Conservation (phyloP, 2,329 filamentous ascomycete genomes). For the Colletotrichum eremochloae region DNA sequence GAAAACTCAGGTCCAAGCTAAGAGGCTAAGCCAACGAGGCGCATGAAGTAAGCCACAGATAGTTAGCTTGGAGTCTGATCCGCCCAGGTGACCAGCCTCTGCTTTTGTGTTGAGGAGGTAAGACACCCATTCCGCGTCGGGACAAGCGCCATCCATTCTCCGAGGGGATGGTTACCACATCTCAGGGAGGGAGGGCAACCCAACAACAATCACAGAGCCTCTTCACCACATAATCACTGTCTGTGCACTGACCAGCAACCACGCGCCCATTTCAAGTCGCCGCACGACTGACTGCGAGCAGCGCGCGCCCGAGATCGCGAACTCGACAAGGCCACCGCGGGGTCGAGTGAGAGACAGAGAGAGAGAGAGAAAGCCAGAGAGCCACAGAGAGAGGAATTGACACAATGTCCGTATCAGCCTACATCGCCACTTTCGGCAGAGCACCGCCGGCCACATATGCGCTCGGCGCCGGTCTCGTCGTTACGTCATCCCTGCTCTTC, state of each 20-base stretch:
- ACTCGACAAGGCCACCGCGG: background rate
- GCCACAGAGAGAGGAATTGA: too few species aligned
- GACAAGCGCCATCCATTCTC: background rate
- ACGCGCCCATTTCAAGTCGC: background rate
- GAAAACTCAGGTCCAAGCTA: background rate
- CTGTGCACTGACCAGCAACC: conserved; percentile 22
- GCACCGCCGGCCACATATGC: conserved; percentile 8
- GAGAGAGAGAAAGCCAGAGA: background rate
- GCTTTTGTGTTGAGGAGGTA: conserved; percentile 1
- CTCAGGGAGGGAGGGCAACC: background rate
- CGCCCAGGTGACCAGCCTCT: background rate
- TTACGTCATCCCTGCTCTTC: conserved; percentile 18
- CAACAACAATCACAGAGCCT: conserved; percentile 18
- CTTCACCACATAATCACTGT: conserved; percentile 12
- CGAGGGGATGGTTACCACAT: background rate
- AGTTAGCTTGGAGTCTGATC: conserved; percentile 5
- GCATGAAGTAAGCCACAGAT: background rate
- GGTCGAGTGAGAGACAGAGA: background rate
- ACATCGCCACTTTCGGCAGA: conserved; percentile 14
- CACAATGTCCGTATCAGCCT: conserved; percentile 18
- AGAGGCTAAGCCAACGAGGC: background rate
- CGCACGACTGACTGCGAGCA: conserved; percentile 17
- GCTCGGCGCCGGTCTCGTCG: conserved; percentile 16
- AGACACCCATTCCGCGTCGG: conserved; percentile 18
- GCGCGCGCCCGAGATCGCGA: background rate